A percentile compares a stretch with the other conserved stretches of the same genome.
Conservation (phyloP, 768 basidiomycete species). For the Agaricus blazei region DNA sequence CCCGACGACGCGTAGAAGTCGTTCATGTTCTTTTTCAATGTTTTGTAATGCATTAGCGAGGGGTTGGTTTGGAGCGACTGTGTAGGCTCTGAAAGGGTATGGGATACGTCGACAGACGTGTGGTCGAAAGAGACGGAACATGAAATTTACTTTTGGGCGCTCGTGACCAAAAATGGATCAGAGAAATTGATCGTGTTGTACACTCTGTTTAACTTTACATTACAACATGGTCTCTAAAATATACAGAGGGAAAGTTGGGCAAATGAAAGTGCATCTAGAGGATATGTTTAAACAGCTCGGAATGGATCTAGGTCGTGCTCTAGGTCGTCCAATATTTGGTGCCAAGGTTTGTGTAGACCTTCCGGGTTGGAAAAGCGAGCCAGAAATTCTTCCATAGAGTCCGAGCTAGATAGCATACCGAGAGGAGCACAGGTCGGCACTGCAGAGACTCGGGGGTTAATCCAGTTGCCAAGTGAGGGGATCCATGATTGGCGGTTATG, state of each 20-base stretch:
- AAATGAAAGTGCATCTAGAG: no score
- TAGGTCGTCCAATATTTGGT: not conserved
- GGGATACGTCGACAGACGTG: conserved; percentile 6
- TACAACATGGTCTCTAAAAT: no score
- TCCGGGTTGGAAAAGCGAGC: not conserved
- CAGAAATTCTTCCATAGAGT: not conserved
- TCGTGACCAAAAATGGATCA: not conserved
- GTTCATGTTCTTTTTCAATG: conserved; percentile 38
- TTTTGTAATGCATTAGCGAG: conserved; percentile 13
- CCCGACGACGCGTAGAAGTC: conserved; percentile 50
- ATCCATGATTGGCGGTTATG: not conserved
- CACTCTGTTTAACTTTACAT: no score
- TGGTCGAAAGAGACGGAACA: conserved; percentile 8
- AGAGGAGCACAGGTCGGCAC: not conserved
- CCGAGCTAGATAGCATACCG: not conserved
- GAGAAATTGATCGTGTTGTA: not conserved
- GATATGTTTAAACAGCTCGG: not conserved
- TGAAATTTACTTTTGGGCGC: conserved; percentile 1
- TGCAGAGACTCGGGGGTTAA: not conserved
- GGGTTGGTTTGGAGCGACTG: not conserved
- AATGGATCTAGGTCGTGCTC: not conserved
- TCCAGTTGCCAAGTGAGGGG: not conserved
- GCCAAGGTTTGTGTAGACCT: not conserved
- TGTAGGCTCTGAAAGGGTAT: conserved; percentile 2
- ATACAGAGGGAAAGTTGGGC: no score